Conservation (phyloP, 495 filamentous ascomycete genomes). For the Podospora tetraspora region DNA sequence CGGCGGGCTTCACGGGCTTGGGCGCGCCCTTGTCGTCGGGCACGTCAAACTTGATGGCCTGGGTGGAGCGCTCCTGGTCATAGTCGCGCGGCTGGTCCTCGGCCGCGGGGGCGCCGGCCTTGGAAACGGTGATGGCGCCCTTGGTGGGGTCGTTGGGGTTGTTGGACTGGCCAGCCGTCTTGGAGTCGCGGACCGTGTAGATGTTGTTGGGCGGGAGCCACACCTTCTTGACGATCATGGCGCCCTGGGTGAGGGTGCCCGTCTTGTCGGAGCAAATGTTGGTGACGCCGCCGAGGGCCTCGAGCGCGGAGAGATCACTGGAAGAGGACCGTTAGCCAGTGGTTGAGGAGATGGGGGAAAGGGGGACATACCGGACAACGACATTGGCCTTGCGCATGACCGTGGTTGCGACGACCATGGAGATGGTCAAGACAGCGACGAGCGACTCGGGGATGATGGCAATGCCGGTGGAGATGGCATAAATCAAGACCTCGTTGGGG, state of each 20-base stretch:
- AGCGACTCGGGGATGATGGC: constrained; percentile 69
- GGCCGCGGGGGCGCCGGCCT: constrained; percentile 21
- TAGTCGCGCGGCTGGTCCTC: constrained; percentile 39
- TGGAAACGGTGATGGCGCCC: constrained; percentile 35
- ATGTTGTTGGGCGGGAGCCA: constrained; percentile 64
- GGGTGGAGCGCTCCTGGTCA: constrained; percentile 48
- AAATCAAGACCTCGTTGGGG: constrained; percentile 69
- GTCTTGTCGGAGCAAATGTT: constrained; percentile 91
- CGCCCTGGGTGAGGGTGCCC: constrained; percentile 73
- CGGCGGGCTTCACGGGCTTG: constrained; percentile 11
- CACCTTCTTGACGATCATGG: constrained; percentile 72
- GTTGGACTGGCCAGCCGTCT: constrained; percentile 51
- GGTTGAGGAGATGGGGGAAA: background rate
- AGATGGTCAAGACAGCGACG: constrained; percentile 65
- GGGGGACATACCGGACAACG: constrained; percentile 52
- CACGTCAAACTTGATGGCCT: constrained; percentile 50
- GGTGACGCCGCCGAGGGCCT: constrained; percentile 78
- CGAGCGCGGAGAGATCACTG: constrained; percentile 63
- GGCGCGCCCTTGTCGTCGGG: constrained; percentile 40
- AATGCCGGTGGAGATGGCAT: constrained; percentile 69
- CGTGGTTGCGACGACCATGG: constrained; percentile 72
- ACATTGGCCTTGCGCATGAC: constrained; percentile 73
- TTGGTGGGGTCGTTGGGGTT: constrained; percentile 55
- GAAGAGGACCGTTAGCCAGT: background rate
- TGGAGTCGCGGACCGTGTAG: constrained; percentile 54